A percentile compares a stretch with the other conserved stretches of the same genome.
Conservation (phyloP, 306 rosid species). For the Rubus idaeus region DNA sequence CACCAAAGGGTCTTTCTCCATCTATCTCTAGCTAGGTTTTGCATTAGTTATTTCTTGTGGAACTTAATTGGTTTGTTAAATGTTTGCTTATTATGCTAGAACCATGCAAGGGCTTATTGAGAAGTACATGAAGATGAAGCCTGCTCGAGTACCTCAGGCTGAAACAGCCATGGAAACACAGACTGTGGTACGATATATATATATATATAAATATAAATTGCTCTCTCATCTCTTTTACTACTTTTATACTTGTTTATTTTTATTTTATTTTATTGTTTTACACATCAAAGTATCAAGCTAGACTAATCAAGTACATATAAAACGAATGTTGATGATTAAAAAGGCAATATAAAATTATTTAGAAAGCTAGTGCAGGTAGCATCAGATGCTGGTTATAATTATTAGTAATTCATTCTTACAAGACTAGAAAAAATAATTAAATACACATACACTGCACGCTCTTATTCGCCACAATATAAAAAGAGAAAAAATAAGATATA, state of each 20-base stretch:
- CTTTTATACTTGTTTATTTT: background rate
- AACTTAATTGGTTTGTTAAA: background rate
- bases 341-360: background rate
- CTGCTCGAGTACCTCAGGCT: slow-evolving; percentile 46
- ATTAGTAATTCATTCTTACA: background rate
- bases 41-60: background rate
- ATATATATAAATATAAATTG: background rate
- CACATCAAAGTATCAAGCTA: background rate
- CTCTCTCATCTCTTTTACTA: background rate
- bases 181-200: slow-evolving; percentile 38
- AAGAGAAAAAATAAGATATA: background rate
- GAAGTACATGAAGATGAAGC: slow-evolving; percentile 69
- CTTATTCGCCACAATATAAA: background rate
- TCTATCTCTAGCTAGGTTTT: background rate
- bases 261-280: background rate
- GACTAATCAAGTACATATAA: background rate
- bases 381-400: slow-evolving; percentile 6
- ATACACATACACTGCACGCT: too few species aligned
- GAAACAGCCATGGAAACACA: slow-evolving; percentile 40
- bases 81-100: slow-evolving; percentile 33
- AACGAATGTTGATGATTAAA: background rate
- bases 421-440: background rate
- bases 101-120: slow-evolving; percentile 85
- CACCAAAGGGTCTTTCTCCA: slow-evolving; percentile 61
- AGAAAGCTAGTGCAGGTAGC: slow-evolving; percentile 15